Conservation (phyloP, 192 early-diverging fungal genomes). For the Diversispora epigaea region DNA sequence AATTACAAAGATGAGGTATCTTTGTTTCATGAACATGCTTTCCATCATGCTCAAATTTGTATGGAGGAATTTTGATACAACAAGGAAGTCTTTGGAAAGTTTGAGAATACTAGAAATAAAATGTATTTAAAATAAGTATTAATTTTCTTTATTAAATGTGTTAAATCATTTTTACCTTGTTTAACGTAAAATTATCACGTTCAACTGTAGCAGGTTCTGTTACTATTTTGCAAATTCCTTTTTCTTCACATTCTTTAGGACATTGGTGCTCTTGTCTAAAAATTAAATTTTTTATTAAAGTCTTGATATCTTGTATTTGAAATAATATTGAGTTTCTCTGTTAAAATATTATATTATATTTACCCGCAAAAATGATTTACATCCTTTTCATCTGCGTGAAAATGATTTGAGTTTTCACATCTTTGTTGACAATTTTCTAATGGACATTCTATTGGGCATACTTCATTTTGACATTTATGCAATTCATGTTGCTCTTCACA, state of each 20-base stretch:
- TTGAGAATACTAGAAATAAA: too few relatives aligned
- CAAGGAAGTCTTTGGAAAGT: too few relatives aligned
- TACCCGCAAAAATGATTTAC: constrained; percentile 25
- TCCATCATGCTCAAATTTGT: too few relatives aligned
- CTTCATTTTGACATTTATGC: constrained; percentile 36
- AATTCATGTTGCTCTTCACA: constrained; percentile 26
- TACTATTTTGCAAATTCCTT: background rate
- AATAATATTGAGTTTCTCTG: too few relatives aligned
- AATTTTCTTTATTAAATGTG: background rate
- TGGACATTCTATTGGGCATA: constrained; percentile 30
- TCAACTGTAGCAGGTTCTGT: background rate
- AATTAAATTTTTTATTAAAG: background rate
- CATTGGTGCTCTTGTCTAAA: background rate
- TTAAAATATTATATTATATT: background rate
- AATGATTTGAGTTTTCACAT: constrained; percentile 14
- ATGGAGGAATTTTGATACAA: too few relatives aligned
- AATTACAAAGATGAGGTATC: too few relatives aligned
- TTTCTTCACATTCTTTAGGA: background rate
- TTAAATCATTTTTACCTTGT: background rate
- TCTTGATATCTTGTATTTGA: too few relatives aligned
- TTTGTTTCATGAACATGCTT: too few relatives aligned
- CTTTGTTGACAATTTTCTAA: background rate
- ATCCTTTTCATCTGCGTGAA: constrained; percentile 17
- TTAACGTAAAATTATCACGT: background rate
- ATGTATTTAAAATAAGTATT: too few relatives aligned